These are phyloP conservation scores for Umbelopsis ramanniana DNA, from an alignment of 192 early-diverging fungal species.

Conservation along the genomic window DNA sequence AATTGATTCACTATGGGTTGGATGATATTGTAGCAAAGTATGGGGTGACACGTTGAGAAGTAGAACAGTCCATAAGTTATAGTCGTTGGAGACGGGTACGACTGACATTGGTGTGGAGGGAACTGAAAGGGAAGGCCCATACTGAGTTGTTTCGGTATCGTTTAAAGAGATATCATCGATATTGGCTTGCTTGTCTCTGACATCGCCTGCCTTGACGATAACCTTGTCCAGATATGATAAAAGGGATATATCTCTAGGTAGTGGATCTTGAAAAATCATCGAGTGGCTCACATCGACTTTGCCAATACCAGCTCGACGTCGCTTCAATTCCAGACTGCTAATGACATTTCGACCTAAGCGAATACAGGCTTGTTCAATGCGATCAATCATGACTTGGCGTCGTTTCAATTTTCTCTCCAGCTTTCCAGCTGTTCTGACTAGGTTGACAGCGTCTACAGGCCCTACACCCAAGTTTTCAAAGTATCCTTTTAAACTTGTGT, in stretches of 20 bases:
- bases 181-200: not conserved
- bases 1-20: not conserved
- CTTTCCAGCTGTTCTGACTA: constrained; percentile 30
- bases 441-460: constrained; percentile 23
- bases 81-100: constrained; percentile 6
- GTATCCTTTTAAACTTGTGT: constrained; percentile 20
- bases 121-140: not conserved
- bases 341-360: constrained; percentile 23
- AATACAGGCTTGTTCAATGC: constrained; percentile 31
- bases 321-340: not conserved
- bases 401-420: constrained; percentile 29
- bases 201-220: not conserved
- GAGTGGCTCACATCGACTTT: constrained; percentile 14
- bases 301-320: not conserved
- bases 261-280: not conserved
- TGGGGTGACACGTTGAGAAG: not conserved
- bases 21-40: constrained; percentile 13
- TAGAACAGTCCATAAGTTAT: constrained; percentile 3
- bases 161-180: no score
- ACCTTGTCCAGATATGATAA: not conserved
- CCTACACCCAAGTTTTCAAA: constrained; percentile 30
- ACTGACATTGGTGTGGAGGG: not conserved
- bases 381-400: constrained; percentile 25
- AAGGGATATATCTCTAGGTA: not conserved
- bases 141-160: not conserved